Base-by-base conservation (phyloP, 495 filamentous ascomycete genomes). In the Haplographium delicatum region DNA sequence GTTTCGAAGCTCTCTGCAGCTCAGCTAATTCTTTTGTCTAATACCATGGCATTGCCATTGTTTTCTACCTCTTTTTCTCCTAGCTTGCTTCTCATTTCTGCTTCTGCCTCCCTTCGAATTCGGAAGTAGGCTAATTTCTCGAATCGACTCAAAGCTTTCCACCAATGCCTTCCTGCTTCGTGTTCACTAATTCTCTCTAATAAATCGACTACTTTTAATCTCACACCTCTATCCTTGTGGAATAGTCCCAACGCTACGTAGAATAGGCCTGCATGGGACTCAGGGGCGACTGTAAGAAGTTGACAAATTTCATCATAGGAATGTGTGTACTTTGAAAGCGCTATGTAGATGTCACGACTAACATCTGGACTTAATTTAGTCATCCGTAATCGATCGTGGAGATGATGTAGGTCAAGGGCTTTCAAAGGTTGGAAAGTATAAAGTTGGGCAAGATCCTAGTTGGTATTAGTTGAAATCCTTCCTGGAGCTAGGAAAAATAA, bases 211-310 rank as follows among this genome's bases (percentile, higher is more conserved):
- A 85, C 84, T 31, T 80, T 81, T 56, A 87, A 69, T 33, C 93
- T 78, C 22, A 95, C 90, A 47, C 85, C 86, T 26, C 72, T 73
- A 48, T 88, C 77, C 30, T 88, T 88, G 71, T 99, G 93, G 63
- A 96, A 96, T n/a, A 99, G 74, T 3, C 93, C 93, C 50, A 97
- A 79, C 31, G 83, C 84, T 26, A 99, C 66, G 57, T 95, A 95
- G 68, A 97, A 97, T 18, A 99, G 74, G 1, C 93, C 93, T 0
- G 85, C 86, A 54, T 91, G 86, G 37, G 80, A 86, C 70, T 95
- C 89, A 6, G 90, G 89, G 3, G 90, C 82, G 22, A 91, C 85
- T 13, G 80, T 84, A 20, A 96, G 73, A n/a, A 96, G 73, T 58
- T 96, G 84, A 61, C 86, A 89, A 48, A 96, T 89, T 47, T 89